phyloP scores from a whole-genome alignment of 306 rosid genomes.

The Malus sylvestris region DNA sequence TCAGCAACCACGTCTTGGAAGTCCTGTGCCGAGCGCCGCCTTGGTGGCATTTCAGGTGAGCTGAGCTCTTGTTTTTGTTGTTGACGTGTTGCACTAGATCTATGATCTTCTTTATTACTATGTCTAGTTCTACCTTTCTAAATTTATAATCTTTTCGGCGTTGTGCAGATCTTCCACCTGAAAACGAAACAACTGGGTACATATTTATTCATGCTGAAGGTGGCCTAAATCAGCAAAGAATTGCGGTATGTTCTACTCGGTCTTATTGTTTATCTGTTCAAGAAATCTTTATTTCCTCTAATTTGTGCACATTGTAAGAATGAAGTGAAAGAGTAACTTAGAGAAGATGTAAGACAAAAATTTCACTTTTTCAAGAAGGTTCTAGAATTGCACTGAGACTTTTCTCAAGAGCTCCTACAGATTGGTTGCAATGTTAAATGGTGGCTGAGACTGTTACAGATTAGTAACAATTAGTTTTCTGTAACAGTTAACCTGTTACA shows the following conservation, averaged over 20 bases:
- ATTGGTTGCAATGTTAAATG: background rate
- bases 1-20: conserved; percentile 96
- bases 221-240: conserved; percentile 95
- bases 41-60: conserved; percentile 72
- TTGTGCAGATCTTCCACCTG: conserved; percentile 74
- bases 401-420: background rate
- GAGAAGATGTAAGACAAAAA: background rate
- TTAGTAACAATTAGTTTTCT: too few relatives aligned
- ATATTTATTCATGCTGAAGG: conserved; percentile 97
- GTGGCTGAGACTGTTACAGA: too few relatives aligned
- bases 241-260: conserved; percentile 55
- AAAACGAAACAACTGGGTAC: conserved; percentile 81
- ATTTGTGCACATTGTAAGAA: background rate
- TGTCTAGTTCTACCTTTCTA: background rate
- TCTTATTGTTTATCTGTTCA: conserved; percentile 8
- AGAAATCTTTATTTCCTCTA: background rate
- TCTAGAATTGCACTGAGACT: background rate
- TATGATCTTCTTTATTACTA: background rate
- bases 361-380: background rate
- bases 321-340: background rate
- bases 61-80: background rate
- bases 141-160: conserved; percentile 13
- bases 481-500: background rate
- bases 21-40: conserved; percentile 93
- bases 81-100: background rate